These are phyloP conservation scores for Aspergillus sp. DNA, from an alignment of 2,329 filamentous ascomycete species.

Conservation along the genomic window DNA sequence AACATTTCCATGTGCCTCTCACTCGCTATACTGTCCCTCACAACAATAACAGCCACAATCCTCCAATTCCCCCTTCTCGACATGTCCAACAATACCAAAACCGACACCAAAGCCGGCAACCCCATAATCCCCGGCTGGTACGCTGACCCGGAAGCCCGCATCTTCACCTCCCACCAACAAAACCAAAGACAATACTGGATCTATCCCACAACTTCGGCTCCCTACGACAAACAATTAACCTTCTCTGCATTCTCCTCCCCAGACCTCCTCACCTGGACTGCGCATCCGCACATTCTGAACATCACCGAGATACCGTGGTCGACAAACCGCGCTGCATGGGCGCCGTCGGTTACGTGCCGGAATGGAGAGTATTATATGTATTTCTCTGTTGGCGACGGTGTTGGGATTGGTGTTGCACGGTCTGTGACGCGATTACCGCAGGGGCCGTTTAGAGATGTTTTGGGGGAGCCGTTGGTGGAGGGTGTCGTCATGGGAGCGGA, in stretches of 20 bases:
- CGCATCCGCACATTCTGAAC: slow-evolving; percentile 39
- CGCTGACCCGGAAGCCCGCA: slow-evolving; percentile 44
- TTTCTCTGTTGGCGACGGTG: slow-evolving; percentile 44
- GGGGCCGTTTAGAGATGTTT: slow-evolving; percentile 37
- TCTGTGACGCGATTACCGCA: slow-evolving; percentile 24
- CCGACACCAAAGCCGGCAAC: slow-evolving; percentile 24
- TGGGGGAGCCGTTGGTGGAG: slow-evolving; percentile 37
- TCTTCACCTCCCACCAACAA: slow-evolving; percentile 31
- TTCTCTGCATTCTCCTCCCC: slow-evolving; percentile 46
- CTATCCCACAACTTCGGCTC: slow-evolving; percentile 40
- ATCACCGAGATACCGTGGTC: slow-evolving; percentile 38
- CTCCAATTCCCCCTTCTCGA: not conserved
- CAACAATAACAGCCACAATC: slow-evolving; percentile 1
- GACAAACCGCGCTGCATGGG: slow-evolving; percentile 39
- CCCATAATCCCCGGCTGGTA: slow-evolving; percentile 46
- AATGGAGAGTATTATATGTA: slow-evolving; percentile 43
- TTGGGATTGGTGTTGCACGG: slow-evolving; percentile 38
- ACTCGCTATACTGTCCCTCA: not conserved
- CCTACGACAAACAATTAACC: slow-evolving; percentile 43
- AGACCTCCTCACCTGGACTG: slow-evolving; percentile 44
- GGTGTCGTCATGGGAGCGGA: slow-evolving; percentile 42
- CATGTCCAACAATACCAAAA: too few species aligned
- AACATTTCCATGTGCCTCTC: too few species aligned
- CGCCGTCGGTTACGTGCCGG: slow-evolving; percentile 35
- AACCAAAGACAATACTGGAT: slow-evolving; percentile 35